These are phyloP conservation scores for Exidia glandulosa DNA, from an alignment of 768 basidiomycete species.

Conservation along the genomic window DNA sequence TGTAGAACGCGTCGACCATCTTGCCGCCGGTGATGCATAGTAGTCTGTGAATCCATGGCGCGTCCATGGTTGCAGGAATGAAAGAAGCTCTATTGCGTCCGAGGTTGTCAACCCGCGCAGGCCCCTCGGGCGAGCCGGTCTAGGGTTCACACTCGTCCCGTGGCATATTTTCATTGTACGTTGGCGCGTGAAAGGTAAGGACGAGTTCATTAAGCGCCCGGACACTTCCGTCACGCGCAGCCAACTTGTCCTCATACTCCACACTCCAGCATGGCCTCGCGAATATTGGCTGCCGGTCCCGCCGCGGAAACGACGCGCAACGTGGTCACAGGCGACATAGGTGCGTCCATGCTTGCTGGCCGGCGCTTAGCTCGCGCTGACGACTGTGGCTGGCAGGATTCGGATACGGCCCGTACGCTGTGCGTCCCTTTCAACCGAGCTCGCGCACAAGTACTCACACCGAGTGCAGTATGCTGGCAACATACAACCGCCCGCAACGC, in stretches of 20 bases:
- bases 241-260: neutral
- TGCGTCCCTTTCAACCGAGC: too few species aligned
- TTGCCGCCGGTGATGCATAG: constrained; percentile 14
- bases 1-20: constrained; percentile 26
- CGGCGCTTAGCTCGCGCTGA: neutral
- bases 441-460: too few species aligned
- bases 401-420: too few species aligned
- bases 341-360: neutral
- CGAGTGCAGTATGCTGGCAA: neutral
- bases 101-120: too few species aligned
- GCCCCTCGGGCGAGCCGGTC: too few species aligned
- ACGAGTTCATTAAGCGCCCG: too few species aligned
- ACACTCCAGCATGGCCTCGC: neutral
- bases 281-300: neutral
- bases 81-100: neutral
- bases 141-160: too few species aligned
- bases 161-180: too few species aligned
- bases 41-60: neutral
- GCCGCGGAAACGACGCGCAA: neutral
- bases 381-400: neutral
- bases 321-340: neutral
- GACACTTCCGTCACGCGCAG: neutral
- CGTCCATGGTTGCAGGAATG: neutral
- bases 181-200: neutral
- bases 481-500: neutral